These are phyloP conservation scores for Desmodesmus armatus DNA, from an alignment of 139 green algal genomes.

Conservation along the genomic window DNA sequence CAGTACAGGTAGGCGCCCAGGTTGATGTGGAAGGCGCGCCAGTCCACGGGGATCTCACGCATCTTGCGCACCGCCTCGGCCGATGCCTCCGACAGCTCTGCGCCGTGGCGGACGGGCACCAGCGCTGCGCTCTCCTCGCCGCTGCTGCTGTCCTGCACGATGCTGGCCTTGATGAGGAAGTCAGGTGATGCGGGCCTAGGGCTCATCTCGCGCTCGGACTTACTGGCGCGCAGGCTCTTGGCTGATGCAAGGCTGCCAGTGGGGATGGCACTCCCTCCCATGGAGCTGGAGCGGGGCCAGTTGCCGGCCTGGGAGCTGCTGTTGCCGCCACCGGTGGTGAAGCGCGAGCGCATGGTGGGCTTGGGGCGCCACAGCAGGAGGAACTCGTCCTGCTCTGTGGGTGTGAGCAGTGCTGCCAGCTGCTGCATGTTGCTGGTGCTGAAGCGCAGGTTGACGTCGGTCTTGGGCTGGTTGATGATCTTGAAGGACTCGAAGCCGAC, in stretches of 20 bases:
- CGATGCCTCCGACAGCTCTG: background rate
- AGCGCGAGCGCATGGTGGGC: no score
- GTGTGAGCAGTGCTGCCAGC: slow-evolving; percentile 20
- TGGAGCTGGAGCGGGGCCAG: background rate
- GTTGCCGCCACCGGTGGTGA: no score
- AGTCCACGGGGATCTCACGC: slow-evolving; percentile 3
- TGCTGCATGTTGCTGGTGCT: slow-evolving; percentile 35
- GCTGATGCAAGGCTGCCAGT: no score
- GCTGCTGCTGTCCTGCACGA: background rate
- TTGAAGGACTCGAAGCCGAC: slow-evolving; percentile 31
- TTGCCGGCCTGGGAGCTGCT: no score
- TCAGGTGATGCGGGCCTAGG: background rate
- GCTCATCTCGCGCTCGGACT: background rate
- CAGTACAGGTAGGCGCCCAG: slow-evolving; percentile 26
- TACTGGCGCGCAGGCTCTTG: background rate
- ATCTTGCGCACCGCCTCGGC: background rate
- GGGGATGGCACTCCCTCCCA: background rate
- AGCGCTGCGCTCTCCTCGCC: background rate
- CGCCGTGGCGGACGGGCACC: slow-evolving; percentile 4
- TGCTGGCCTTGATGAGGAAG: background rate
- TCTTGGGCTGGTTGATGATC: slow-evolving; percentile 42
- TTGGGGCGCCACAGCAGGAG: slow-evolving; percentile 44
- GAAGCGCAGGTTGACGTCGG: slow-evolving; percentile 47
- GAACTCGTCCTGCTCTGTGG: slow-evolving; percentile 38
- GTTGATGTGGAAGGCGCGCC: slow-evolving; percentile 41